phyloP scores from a whole-genome alignment of 2,329 filamentous ascomycete species.

The Venturia aucupariae region DNA sequence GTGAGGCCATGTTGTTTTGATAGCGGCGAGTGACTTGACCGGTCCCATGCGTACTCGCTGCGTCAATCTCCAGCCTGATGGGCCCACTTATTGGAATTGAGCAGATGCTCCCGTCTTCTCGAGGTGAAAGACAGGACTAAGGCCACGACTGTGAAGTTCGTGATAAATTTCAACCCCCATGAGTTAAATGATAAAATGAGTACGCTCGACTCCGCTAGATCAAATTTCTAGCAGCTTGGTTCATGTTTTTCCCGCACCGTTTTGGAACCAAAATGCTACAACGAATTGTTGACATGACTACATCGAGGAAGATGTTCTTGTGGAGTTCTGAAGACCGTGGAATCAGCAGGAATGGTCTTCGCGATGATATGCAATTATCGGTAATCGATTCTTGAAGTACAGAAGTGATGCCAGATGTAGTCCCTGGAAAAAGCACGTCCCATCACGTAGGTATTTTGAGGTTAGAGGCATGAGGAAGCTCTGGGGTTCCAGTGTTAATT shows the following conservation, averaged over 20 bases:
- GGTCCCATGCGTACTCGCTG: not conserved
- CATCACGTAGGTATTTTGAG: not conserved
- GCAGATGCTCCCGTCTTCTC: too few relatives aligned
- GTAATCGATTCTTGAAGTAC: not conserved
- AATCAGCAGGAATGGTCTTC: not conserved
- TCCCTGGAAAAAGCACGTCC: not conserved
- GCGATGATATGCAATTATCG: not conserved
- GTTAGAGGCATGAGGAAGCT: constrained; percentile 3
- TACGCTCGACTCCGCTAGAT: too few relatives aligned
- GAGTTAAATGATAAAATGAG: too few relatives aligned
- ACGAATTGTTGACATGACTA: too few relatives aligned
- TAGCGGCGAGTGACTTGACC: not conserved
- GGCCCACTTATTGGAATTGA: not conserved
- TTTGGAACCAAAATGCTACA: too few relatives aligned
- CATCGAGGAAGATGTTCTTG: too few relatives aligned
- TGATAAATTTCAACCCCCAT: too few relatives aligned
- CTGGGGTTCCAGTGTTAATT: not conserved
- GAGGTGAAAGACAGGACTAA: too few relatives aligned
- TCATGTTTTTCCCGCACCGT: too few relatives aligned
- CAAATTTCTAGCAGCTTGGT: too few relatives aligned
- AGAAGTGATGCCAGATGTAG: not conserved
- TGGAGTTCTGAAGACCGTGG: not conserved
- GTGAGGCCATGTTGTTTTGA: not conserved
- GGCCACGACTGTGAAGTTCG: too few relatives aligned
- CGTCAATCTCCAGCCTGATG: not conserved